phyloP scores from a whole-genome alignment of 139 green algal genomes.

The Picochlorum sp. region DNA sequence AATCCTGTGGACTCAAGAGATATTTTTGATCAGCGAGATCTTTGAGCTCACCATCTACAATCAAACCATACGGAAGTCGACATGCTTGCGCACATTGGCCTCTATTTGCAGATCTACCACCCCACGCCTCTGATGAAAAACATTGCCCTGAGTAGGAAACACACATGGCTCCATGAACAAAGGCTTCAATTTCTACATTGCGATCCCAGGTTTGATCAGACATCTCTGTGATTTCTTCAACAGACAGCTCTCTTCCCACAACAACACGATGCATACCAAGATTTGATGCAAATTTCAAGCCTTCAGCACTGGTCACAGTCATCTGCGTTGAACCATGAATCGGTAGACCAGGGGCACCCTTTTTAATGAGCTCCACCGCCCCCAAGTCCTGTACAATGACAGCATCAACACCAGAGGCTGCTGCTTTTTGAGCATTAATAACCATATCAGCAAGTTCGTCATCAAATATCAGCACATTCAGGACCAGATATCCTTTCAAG shows the following conservation, averaged over 20 bases:
- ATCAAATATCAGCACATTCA: constrained; percentile 80
- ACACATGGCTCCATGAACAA: constrained; percentile 81
- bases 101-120: constrained; percentile 71
- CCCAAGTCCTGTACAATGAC: constrained; percentile 81
- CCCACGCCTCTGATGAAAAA: constrained; percentile 73
- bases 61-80: constrained; percentile 58
- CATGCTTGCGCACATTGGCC: constrained; percentile 77
- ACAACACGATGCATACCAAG: constrained; percentile 62
- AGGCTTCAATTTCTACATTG: constrained; percentile 65
- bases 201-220: constrained; percentile 4
- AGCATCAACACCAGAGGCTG: constrained; percentile 62
- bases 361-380: constrained; percentile 47
- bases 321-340: constrained; percentile 74
- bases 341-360: constrained; percentile 50
- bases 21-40: constrained; percentile 62
- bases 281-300: constrained; percentile 44
- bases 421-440: constrained; percentile 33
- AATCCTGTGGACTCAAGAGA: constrained; percentile 66
- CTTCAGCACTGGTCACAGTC: constrained; percentile 52
- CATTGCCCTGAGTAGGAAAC: constrained; percentile 69
- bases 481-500: constrained; percentile 57
- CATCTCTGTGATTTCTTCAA: constrained; percentile 48
- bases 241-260: constrained; percentile 69
- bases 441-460: constrained; percentile 46
- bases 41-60: constrained; percentile 57